Conservation (phyloP, 768 basidiomycete species). For the Kwoniella botswanensis region DNA sequence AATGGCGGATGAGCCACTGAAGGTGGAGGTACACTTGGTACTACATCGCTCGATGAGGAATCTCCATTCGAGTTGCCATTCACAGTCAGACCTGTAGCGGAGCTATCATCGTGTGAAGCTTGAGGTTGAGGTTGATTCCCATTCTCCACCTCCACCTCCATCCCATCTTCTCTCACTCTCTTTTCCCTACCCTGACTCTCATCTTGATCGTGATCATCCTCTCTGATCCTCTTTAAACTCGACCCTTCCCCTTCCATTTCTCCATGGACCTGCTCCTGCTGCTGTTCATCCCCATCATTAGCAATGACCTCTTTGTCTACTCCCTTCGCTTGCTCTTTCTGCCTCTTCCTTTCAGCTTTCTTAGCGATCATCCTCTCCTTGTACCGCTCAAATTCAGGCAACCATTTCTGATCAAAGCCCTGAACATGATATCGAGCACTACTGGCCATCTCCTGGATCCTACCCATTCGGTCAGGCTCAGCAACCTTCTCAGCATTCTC, state of each 20-base stretch:
- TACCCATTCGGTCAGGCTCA: constrained; percentile 76
- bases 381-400: constrained; percentile 85
- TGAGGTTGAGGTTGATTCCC: not conserved
- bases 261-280: too few relatives aligned
- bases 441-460: constrained; percentile 86
- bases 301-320: not conserved
- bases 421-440: constrained; percentile 67
- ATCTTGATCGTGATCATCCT: constrained; percentile 15
- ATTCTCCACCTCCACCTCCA: constrained; percentile 1
- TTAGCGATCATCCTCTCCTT: constrained; percentile 68
- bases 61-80: constrained; percentile 59
- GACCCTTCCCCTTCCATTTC: not conserved
- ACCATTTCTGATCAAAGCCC: constrained; percentile 63
- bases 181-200: constrained; percentile 27
- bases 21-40: constrained; percentile 66
- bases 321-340: constrained; percentile 11
- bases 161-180: constrained; percentile 14
- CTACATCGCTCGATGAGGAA: too few relatives aligned
- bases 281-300: not conserved
- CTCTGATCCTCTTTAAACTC: constrained; percentile 27
- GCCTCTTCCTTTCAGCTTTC: constrained; percentile 58
- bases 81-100: too few relatives aligned
- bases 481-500: constrained; percentile 67
- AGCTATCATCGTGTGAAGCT: not conserved
- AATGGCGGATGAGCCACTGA: constrained; percentile 69